Percentiles rank a stretch among this genome's conserved stretches.
phyloP scores from a whole-genome alignment of 108 stramenopile genomes.

The Fistulifera solaris region DNA sequence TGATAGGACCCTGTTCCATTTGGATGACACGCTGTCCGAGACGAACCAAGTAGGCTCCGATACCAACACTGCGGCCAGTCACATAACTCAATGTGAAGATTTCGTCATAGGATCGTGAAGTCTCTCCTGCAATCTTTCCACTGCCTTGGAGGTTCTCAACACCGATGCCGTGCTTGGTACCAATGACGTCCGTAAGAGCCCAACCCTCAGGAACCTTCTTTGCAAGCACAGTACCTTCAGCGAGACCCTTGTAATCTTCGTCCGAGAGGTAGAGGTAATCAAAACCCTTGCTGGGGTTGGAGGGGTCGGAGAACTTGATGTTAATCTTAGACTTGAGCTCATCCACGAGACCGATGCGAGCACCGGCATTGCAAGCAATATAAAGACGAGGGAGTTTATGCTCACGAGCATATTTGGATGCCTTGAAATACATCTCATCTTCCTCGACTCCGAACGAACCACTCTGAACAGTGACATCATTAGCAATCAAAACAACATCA shows the following conservation, averaged over 20 bases:
- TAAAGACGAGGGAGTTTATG: constrained; percentile 89
- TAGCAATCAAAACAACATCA: constrained; percentile 92
- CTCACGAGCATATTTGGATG: constrained; percentile 85
- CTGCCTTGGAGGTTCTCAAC: constrained; percentile 96
- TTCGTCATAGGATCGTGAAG: constrained; percentile 92
- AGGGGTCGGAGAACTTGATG: constrained; percentile 84
- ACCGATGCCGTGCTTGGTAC: constrained; percentile 90
- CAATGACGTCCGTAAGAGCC: constrained; percentile 91
- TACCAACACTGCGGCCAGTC: constrained; percentile 93
- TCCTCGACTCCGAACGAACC: constrained; percentile 96
- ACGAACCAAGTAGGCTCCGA: constrained; percentile 91
- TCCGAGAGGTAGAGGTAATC: constrained; percentile 94
- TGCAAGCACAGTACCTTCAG: constrained; percentile 83
- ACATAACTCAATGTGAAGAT: constrained; percentile 96
- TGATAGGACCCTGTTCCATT: constrained; percentile 88
- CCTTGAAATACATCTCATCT: constrained; percentile 91
- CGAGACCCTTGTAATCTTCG: constrained; percentile 84
- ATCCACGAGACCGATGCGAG: constrained; percentile 96
- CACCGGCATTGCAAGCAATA: constrained; percentile 95
- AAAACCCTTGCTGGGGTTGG: constrained; percentile 88
- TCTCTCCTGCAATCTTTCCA: constrained; percentile 98
- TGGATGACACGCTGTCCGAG: constrained; percentile 91
- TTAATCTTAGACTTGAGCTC: constrained; percentile 94
- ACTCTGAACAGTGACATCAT: constrained; percentile 97
- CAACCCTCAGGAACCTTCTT: constrained; percentile 78